A percentile compares a stretch with the other conserved stretches of the same genome.
phyloP scores from a whole-genome alignment of 2,329 filamentous ascomycete genomes.

The Aspergillus sp. region DNA sequence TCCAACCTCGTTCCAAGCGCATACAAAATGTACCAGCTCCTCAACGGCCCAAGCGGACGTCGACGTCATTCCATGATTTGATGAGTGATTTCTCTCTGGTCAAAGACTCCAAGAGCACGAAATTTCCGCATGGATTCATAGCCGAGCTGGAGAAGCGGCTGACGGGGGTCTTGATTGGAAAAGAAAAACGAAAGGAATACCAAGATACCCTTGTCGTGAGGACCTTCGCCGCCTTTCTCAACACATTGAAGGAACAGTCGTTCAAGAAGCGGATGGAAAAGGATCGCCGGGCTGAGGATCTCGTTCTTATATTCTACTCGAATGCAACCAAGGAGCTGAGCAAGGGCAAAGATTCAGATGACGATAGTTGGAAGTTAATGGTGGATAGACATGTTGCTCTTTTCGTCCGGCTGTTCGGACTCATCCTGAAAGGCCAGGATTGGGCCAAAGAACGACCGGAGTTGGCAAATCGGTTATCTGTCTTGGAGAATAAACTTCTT shows the following conservation, averaged over 20 bases:
- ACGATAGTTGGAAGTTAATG: constrained; percentile 85
- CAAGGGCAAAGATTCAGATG: constrained; percentile 68
- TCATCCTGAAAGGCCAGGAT: constrained; percentile 75
- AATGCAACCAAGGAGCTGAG: constrained; percentile 86
- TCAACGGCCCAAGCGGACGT: constrained; percentile 63
- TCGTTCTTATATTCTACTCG: constrained; percentile 94
- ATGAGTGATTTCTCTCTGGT: constrained; percentile 78
- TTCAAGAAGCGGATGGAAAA: constrained; percentile 92
- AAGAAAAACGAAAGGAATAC: constrained; percentile 80
- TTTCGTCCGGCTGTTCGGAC: constrained; percentile 81
- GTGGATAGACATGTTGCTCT: constrained; percentile 92
- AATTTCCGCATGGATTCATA: constrained; percentile 68
- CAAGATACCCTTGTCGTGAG: constrained; percentile 87
- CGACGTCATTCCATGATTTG: constrained; percentile 71
- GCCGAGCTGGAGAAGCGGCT: constrained; percentile 70
- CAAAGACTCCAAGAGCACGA: constrained; percentile 64
- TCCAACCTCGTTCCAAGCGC: constrained; percentile 84
- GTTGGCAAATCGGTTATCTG: constrained; percentile 70
- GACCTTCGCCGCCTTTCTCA: constrained; percentile 91
- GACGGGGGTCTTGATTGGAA: constrained; percentile 73
- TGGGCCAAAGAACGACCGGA: constrained; percentile 83
- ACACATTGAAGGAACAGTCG: constrained; percentile 79
- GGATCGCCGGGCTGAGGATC: constrained; percentile 84
- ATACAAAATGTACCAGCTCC: constrained; percentile 75
- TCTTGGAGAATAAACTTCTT: constrained; percentile 87